Evolutionary conservation across 2,329 filamentous ascomycete genomes (phyloP).

Genomic region (Cladosporium sp.): DNA sequence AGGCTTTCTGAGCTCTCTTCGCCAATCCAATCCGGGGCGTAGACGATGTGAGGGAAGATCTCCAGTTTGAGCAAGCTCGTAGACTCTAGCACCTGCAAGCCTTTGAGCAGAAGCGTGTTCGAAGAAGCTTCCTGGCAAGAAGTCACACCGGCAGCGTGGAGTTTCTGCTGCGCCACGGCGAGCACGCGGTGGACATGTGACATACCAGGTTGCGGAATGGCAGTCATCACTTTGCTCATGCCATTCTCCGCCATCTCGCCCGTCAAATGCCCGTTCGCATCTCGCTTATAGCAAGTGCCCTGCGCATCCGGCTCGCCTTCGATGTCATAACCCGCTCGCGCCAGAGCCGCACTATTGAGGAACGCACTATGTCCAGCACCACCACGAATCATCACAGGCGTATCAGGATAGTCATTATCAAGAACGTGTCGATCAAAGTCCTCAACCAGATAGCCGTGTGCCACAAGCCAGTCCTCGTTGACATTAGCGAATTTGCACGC

Average conservation of each 20-base stretch:
- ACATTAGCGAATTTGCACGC: slow-evolving; percentile 32
- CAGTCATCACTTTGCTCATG: slow-evolving; percentile 27
- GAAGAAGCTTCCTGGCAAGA: slow-evolving; percentile 37
- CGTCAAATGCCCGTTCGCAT: slow-evolving; percentile 32
- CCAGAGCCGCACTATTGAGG: slow-evolving; percentile 32
- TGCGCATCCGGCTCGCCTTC: slow-evolving; percentile 27
- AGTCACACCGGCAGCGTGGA: slow-evolving; percentile 35
- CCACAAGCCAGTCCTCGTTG: slow-evolving; percentile 29
- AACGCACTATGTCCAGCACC: slow-evolving; percentile 34
- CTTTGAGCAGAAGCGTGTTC: slow-evolving; percentile 32
- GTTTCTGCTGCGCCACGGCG: slow-evolving; percentile 26
- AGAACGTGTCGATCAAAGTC: slow-evolving; percentile 9
- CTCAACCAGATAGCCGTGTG: not conserved
- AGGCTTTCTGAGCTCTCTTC: slow-evolving; percentile 27
- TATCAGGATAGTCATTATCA: slow-evolving; percentile 30
- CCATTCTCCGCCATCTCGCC: slow-evolving; percentile 35
- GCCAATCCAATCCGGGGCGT: slow-evolving; percentile 29
- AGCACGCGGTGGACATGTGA: slow-evolving; percentile 31
- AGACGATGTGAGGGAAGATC: slow-evolving; percentile 31
- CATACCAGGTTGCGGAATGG: slow-evolving; percentile 27
- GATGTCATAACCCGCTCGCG: slow-evolving; percentile 30
- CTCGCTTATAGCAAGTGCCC: slow-evolving; percentile 30
- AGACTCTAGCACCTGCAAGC: slow-evolving; percentile 31
- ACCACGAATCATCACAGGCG: slow-evolving; percentile 34
- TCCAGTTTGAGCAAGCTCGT: slow-evolving; percentile 31